Conservation (phyloP, 805 yeast species). For the Torulaspora microellipsoides region DNA sequence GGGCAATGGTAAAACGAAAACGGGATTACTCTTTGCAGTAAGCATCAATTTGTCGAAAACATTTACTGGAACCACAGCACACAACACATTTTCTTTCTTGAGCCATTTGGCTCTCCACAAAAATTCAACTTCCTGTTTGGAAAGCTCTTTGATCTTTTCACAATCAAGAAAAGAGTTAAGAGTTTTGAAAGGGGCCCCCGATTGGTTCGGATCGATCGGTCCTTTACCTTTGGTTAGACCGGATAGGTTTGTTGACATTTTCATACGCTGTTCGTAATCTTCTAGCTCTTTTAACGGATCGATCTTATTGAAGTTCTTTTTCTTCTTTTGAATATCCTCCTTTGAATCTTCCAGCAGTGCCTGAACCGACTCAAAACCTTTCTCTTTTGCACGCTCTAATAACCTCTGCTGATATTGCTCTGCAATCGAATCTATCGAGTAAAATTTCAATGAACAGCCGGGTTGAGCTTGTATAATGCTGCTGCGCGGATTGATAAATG, state of each 20-base stretch:
- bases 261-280: slow-evolving; percentile 42
- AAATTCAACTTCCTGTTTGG: slow-evolving; percentile 60
- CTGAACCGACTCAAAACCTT: slow-evolving; percentile 39
- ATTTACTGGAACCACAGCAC: slow-evolving; percentile 55
- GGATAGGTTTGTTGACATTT: slow-evolving; percentile 19
- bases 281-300: slow-evolving; percentile 72
- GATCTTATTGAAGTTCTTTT: slow-evolving; percentile 51
- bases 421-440: slow-evolving; percentile 24
- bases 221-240: slow-evolving; percentile 16
- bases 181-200: slow-evolving; percentile 60
- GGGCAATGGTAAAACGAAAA: slow-evolving; percentile 88
- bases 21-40: slow-evolving; percentile 69
- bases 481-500: neutral
- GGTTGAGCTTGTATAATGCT: neutral
- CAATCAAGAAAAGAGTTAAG: slow-evolving; percentile 66
- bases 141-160: slow-evolving; percentile 55
- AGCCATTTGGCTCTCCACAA: slow-evolving; percentile 89
- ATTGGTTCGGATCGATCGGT: slow-evolving; percentile 35
- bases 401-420: slow-evolving; percentile 37
- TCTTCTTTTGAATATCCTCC: slow-evolving; percentile 53
- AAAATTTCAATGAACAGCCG: slow-evolving; percentile 4
- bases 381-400: slow-evolving; percentile 35
- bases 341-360: slow-evolving; percentile 60
- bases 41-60: slow-evolving; percentile 60
- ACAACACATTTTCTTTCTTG: slow-evolving; percentile 50